Percentiles rank a stretch among this genome's conserved stretches.
Conservation (phyloP, 2,329 filamentous ascomycete genomes). For the Botrytis cinerea region DNA sequence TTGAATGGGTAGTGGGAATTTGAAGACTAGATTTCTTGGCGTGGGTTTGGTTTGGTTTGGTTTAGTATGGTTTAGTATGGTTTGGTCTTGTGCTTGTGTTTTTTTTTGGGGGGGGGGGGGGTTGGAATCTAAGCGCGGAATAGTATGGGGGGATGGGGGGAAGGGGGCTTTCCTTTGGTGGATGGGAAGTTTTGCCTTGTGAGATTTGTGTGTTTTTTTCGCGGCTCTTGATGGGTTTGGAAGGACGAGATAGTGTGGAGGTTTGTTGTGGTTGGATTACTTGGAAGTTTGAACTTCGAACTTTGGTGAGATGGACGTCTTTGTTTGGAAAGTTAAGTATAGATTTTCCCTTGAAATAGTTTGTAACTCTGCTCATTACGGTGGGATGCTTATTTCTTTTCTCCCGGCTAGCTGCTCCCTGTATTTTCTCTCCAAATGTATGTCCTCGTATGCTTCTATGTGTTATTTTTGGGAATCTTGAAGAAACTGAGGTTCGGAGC, state of each 20-base stretch:
- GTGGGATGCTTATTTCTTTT: neutral
- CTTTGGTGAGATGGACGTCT: neutral
- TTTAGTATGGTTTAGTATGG: neutral
- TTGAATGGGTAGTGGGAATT: neutral
- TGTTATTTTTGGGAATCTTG: neutral
- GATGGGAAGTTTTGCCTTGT: neutral
- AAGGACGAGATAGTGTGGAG: no score
- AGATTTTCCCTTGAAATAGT: fast-evolving
- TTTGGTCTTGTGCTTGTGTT: neutral
- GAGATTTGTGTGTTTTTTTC: neutral
- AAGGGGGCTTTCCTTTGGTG: no score
- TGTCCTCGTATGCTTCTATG: no score
- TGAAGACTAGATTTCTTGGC: neutral
- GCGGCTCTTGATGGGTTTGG: neutral
- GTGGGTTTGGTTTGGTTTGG: neutral
- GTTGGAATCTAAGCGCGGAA: neutral
- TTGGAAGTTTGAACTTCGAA: no score
- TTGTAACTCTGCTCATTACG: neutral
- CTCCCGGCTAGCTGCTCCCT: neutral
- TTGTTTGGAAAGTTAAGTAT: neutral
- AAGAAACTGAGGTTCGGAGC: neutral
- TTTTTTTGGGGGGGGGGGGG: neutral
- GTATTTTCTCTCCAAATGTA: no score
- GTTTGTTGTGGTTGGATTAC: neutral
- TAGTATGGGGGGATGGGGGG: neutral